Evolutionary conservation across 176 grass and related monocot genomes (phyloP).

Genomic region (Oryza glumipatula): DNA sequence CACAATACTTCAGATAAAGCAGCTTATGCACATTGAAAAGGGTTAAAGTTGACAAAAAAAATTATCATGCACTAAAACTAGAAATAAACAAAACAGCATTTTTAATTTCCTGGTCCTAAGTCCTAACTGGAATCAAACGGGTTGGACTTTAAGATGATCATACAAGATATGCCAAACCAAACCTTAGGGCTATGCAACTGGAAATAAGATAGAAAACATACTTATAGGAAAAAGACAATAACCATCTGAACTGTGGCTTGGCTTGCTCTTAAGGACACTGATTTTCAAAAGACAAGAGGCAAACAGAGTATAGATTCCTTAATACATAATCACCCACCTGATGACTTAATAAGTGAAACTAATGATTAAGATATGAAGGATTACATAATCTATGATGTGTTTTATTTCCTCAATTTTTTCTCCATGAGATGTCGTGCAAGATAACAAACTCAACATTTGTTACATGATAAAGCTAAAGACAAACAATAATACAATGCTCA

Average conservation of each 20-base stretch:
- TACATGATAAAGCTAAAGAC: neutral
- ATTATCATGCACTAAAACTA: neutral
- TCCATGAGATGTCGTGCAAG: neutral
- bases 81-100: neutral
- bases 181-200: neutral
- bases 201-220: neutral
- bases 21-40: neutral
- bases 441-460: neutral
- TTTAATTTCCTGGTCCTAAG: neutral
- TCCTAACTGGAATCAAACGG: neutral
- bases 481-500: conserved; percentile 1
- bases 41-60: neutral
- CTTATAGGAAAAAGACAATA: neutral
- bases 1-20: neutral
- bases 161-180: conserved; percentile 24
- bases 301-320: neutral
- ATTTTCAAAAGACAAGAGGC: neutral
- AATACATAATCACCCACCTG: neutral
- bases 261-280: neutral
- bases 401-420: neutral
- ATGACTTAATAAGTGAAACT: neutral
- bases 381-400: neutral
- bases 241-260: neutral
- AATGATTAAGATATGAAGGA: neutral
- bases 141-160: neutral